These are phyloP conservation scores for Kurtzmaniella natalensis DNA, from an alignment of 1,139 yeast species.

Conservation along the genomic window DNA sequence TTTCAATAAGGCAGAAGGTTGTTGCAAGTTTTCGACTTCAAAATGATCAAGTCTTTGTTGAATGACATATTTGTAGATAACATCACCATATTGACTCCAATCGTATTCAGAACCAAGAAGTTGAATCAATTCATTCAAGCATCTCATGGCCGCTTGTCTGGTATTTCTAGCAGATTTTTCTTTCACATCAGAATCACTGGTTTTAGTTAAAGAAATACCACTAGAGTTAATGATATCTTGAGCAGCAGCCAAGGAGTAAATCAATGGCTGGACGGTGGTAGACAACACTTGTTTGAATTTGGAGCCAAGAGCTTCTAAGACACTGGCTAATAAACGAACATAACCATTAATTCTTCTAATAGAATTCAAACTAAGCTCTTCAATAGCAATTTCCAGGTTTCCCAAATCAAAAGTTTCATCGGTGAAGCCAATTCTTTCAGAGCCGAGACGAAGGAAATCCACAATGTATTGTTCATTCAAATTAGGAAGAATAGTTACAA, in stretches of 20 bases:
- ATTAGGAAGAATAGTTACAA: constrained; percentile 64
- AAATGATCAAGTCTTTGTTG: constrained; percentile 63
- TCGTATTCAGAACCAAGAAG: constrained; percentile 41
- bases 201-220: no score
- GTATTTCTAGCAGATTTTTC: constrained; percentile 49
- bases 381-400: constrained; percentile 4
- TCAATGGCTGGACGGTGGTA: constrained; percentile 54
- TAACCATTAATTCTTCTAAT: constrained; percentile 67
- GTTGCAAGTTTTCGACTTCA: constrained; percentile 75
- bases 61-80: constrained; percentile 53
- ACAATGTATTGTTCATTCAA: constrained; percentile 51
- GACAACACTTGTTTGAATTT: constrained; percentile 48
- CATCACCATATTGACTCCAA: constrained; percentile 55
- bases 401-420: constrained; percentile 26
- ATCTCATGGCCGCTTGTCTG: constrained; percentile 59
- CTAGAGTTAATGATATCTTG: constrained; percentile 39
- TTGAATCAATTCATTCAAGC: constrained; percentile 49
- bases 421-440: constrained; percentile 45
- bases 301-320: constrained; percentile 60
- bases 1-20: constrained; percentile 72
- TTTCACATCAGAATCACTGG: constrained; percentile 15
- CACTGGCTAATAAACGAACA: constrained; percentile 61
- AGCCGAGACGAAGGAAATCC: constrained; percentile 60
- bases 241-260: constrained; percentile 54
- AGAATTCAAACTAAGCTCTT: constrained; percentile 15